Evolutionary conservation across 2,329 filamentous ascomycete genomes (phyloP), one percentile per base, ranked within the genome.

Genomic region (Fusarium nygamai): DNA sequence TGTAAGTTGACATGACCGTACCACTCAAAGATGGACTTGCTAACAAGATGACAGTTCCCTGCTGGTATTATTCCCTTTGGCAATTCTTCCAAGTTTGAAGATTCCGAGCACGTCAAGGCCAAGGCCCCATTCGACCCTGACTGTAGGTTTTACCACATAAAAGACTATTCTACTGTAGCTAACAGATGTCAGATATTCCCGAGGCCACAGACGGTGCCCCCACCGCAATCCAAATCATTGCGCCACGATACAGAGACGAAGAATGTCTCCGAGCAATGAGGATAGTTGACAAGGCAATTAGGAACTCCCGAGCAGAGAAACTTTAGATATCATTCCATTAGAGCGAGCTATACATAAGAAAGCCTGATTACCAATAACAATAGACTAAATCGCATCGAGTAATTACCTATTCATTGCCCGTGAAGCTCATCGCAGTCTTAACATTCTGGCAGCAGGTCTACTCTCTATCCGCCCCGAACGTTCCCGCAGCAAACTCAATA

Each of bases 31-130:
- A 2, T 10, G 0, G 1, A 3, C 11, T 0, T 27, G 4, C 61
- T 77, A 9, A 77, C 16, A 5, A 0, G 4, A 5, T 4, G 3
- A 1, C 1, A 78, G 75, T 78, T 69, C 34, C 75, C 76, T 12
- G 76, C 76, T 10, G 76, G 76, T 2, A 77, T 78, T 4, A 73
- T 78, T 17, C 76, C 76, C 0, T 78, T 61, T 1, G 76, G 73
- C 9, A 72, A 38, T 0, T 56, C 72, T 0, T 78, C 76, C 16
- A 76, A 78, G 27, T 47, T 64, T 1, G 57, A 67, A 3, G 76
- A 78, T 19, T 44, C 50, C 1, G 43, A 73, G 1, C 53, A n/a
- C 10, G 48, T 75, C 9, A 70, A 75, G 29, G 71, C 61, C 3
- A 61, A 36, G 1, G 72, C 65, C 6, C 48, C 68, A 1, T 78